phyloP scores from a whole-genome alignment of 139 green algal genomes.

The Spirogloea muscicola region DNA sequence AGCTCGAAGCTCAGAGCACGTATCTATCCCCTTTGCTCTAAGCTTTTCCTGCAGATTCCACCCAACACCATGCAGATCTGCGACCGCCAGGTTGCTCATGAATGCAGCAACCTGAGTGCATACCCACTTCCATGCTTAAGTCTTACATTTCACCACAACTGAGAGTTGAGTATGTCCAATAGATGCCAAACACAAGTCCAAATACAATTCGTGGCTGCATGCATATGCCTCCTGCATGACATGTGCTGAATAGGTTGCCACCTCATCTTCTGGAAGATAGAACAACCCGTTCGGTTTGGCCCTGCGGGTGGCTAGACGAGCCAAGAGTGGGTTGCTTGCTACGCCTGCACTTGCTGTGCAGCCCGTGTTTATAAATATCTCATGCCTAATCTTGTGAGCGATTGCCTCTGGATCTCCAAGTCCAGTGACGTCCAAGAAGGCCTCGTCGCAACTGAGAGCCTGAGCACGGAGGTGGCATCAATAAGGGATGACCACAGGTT shows the following conservation, averaged over 20 bases:
- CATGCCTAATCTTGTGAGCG: constrained; percentile 50
- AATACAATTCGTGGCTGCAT: too few species aligned
- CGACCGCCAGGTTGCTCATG: constrained; percentile 58
- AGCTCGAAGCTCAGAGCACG: constrained; percentile 12
- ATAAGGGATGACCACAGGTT: too few species aligned
- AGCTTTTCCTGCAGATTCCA: constrained; percentile 64
- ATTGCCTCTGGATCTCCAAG: constrained; percentile 56
- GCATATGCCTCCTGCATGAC: too few species aligned
- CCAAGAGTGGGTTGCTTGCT: constrained; percentile 72
- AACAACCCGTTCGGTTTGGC: constrained; percentile 82
- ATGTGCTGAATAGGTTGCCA: too few species aligned
- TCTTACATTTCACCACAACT: too few species aligned
- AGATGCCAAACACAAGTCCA: constrained; percentile 5
- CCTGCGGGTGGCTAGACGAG: constrained; percentile 69
- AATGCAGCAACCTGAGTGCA: constrained; percentile 41
- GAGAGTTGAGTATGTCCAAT: background rate
- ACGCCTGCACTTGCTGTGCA: constrained; percentile 72
- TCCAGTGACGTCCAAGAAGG: constrained; percentile 85
- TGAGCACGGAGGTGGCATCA: constrained; percentile 50
- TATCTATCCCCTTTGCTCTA: constrained; percentile 45
- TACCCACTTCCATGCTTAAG: too few species aligned
- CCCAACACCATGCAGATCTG: constrained; percentile 83
- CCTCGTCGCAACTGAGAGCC: constrained; percentile 90
- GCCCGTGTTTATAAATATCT: constrained; percentile 33
- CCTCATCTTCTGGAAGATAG: constrained; percentile 41